phyloP scores from a whole-genome alignment of 495 filamentous ascomycete genomes.

The Lophiotrema nucula region DNA sequence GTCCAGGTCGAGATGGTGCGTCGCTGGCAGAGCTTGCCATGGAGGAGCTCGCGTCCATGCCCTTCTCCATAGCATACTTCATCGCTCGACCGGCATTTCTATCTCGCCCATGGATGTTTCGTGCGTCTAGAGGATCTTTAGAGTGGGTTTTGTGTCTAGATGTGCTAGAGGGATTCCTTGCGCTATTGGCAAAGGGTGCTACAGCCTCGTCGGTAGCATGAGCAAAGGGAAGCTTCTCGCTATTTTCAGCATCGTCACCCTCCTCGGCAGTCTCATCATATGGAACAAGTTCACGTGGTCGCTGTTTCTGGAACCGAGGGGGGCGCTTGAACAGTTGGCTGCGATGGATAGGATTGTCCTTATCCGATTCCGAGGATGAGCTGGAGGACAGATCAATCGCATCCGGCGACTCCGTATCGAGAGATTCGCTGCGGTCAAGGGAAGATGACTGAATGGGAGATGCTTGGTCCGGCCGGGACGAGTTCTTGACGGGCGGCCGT shows the following conservation, averaged over 20 bases:
- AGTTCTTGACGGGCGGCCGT: conserved; percentile 37
- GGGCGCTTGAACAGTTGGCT: conserved; percentile 33
- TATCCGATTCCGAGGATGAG: conserved; percentile 46
- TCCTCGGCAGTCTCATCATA: conserved; percentile 52
- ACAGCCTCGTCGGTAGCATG: neutral
- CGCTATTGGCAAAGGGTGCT: neutral
- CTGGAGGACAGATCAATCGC: conserved; percentile 9
- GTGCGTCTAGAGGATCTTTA: neutral
- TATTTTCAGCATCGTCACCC: conserved; percentile 56
- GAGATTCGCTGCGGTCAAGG: too few species aligned
- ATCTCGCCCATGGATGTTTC: too few species aligned
- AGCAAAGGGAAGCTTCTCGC: conserved; percentile 64
- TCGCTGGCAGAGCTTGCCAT: conserved; percentile 31
- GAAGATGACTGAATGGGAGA: too few species aligned
- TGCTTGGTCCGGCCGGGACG: too few species aligned
- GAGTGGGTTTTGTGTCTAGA: neutral
- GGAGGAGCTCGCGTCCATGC: conserved; percentile 15
- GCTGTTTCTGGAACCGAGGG: conserved; percentile 41
- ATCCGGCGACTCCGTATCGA: conserved; percentile 5
- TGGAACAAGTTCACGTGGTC: conserved; percentile 32
- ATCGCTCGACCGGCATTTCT: neutral
- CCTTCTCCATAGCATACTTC: neutral
- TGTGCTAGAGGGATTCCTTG: neutral
- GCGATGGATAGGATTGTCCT: conserved; percentile 13
- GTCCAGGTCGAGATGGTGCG: conserved; percentile 34